phyloP scores from a whole-genome alignment of 768 basidiomycete species.

The Zangia roseola region DNA sequence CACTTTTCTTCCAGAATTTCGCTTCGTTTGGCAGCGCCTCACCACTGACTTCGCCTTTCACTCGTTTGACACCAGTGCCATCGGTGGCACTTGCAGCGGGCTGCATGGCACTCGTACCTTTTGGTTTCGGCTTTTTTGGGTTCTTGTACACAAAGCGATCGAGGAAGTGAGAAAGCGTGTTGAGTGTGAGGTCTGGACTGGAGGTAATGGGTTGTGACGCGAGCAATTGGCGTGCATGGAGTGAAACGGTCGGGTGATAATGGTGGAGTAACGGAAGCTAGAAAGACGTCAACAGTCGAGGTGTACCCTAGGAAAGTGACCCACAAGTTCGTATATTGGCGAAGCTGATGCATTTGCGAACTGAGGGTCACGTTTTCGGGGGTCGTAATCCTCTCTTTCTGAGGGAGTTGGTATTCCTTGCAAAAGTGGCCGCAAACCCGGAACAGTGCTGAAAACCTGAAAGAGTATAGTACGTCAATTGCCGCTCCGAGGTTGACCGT shows the following conservation, averaged over 20 bases:
- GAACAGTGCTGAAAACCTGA: constrained; percentile 48
- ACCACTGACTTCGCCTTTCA: constrained; percentile 55
- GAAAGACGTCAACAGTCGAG: background rate
- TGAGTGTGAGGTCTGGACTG: constrained; percentile 84
- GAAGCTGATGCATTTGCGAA: constrained; percentile 77
- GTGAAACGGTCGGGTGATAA: constrained; percentile 86
- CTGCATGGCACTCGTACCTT: constrained; percentile 94
- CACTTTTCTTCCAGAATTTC: constrained; percentile 66
- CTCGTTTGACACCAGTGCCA: constrained; percentile 65
- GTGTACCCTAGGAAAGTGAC: constrained; percentile 23
- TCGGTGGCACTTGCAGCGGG: constrained; percentile 73
- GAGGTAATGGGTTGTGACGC: constrained; percentile 71
- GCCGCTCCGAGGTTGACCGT: background rate
- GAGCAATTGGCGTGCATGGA: constrained; percentile 84
- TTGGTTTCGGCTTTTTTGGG: constrained; percentile 70
- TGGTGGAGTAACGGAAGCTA: constrained; percentile 81
- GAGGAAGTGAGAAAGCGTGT: constrained; percentile 92
- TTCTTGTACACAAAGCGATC: constrained; percentile 98
- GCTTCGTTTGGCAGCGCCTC: constrained; percentile 66
- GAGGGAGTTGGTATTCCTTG: constrained; percentile 31
- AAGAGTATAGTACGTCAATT: background rate
- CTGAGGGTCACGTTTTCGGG: constrained; percentile 86
- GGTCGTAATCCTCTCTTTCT: constrained; percentile 61
- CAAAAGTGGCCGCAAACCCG: constrained; percentile 47
- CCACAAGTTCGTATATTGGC: constrained; percentile 88